Base-by-base conservation (phyloP, 2,329 filamentous ascomycete genomes). In the Colletotrichum incanum region DNA sequence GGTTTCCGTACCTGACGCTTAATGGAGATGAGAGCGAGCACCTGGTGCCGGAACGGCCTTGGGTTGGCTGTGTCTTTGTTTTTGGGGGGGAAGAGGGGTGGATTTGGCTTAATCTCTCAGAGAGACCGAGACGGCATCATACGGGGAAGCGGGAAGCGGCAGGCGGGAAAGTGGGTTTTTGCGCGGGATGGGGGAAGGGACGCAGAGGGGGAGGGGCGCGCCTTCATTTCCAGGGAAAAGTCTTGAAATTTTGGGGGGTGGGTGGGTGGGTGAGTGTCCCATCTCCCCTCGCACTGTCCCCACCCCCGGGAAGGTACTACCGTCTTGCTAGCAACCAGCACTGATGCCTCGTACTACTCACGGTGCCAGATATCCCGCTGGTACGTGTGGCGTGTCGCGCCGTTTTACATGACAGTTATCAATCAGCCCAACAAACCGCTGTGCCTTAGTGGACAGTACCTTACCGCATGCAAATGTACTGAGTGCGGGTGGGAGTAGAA, bases 331-430 rank as follows among this genome's bases (percentile, higher is more conserved):
- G 28, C n/a, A 43, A 28, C 9, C 20, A 23, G 11, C 18, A 7
- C 26, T 8, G 11, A 18, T 37, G 6, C 39, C 31, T 37, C 18
- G 31, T 56, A 23, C 54, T 23, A 11, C 6, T 55, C 54, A 37
- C 20, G 11, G 12, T 39, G 45, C 20, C 3, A n/a, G 23, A 14
- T 7, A 45, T 31, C 39, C 39, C 56, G 12, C 41, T 16, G 12
- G 47, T 18, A 31, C 20, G 26, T 39, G 55, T 45, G 63, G 64
- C 49, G 56, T 58, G 49, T 49, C 49, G 41, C 50, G 45, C 64
- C 56, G 62, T 60, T 65, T 71, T 58, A 67, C 63, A 71, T 61
- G 62, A 66, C 39, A 54, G 45, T 71, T 71, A 71, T 71, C 67
- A 71, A 66, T 71, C 62, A 65, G 47, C 62, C 45, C 58, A 52